phyloP scores from a whole-genome alignment of 2,329 filamentous ascomycete genomes.

The Stagonosporopsis tanaceti region DNA sequence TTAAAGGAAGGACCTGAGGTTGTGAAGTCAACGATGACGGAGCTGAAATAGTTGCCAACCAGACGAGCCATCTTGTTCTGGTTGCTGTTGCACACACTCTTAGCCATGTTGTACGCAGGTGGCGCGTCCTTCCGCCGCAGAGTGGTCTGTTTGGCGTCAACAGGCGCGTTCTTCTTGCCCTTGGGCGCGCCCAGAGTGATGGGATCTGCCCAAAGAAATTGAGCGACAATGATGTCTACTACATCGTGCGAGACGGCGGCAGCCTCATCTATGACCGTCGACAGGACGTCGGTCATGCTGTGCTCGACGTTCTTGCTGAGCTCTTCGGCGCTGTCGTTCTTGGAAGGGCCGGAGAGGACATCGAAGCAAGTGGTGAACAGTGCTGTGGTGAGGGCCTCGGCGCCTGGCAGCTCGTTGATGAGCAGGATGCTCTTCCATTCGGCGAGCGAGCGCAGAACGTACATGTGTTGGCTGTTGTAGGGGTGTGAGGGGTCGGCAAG shows the following conservation, averaged over 20 bases:
- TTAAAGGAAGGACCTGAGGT: slow-evolving; percentile 28
- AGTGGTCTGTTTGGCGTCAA: slow-evolving; percentile 81
- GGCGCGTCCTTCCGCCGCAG: slow-evolving; percentile 87
- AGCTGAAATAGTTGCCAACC: slow-evolving; percentile 95
- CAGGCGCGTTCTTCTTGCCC: slow-evolving; percentile 60
- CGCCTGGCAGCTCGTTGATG: slow-evolving; percentile 83
- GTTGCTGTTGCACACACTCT: slow-evolving; percentile 87
- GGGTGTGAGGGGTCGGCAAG: slow-evolving; percentile 86
- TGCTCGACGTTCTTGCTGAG: slow-evolving; percentile 93
- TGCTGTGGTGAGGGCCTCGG: slow-evolving; percentile 73
- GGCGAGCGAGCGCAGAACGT: slow-evolving; percentile 85
- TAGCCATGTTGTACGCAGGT: slow-evolving; percentile 94
- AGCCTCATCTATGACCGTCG: slow-evolving; percentile 86
- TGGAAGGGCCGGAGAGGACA: slow-evolving; percentile 80
- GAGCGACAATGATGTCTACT: slow-evolving; percentile 91
- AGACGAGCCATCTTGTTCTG: slow-evolving; percentile 95
- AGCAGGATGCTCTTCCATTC: slow-evolving; percentile 95
- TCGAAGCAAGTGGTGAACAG: slow-evolving; percentile 95
- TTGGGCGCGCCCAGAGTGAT: slow-evolving; percentile 58
- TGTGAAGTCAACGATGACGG: slow-evolving; percentile 90
- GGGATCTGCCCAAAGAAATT: slow-evolving; percentile 89
- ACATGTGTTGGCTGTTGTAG: slow-evolving; percentile 92
- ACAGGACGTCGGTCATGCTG: slow-evolving; percentile 85
- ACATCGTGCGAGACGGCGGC: slow-evolving; percentile 79
- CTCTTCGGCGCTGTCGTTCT: slow-evolving; percentile 77